Evolutionary conservation across 805 yeast genomes (phyloP), one percentile per base, ranked within the genome.

Genomic region (Jamesozyma spencerorum): DNA sequence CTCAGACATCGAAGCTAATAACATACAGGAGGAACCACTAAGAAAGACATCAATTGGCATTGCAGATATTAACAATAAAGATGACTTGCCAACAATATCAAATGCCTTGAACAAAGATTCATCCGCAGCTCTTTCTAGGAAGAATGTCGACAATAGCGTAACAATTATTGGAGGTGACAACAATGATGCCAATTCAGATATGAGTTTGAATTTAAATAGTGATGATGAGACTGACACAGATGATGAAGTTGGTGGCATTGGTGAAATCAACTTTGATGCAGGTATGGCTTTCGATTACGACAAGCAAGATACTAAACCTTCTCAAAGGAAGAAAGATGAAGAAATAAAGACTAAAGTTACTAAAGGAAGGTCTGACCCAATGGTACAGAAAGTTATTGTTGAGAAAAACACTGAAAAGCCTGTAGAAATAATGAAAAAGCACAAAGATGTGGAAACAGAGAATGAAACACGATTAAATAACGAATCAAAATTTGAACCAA

Each of bases 181-280:
- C 6, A 22, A 34, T n/a, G 29, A 22, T 22, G 28, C 14, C 12
- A 22, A 20, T 34, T 12, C 35, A 18, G 26, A 20, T 18, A 14
- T n/a, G n/a, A 36, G 15, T 11, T 12, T 19, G n/a, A 20, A 30
- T 20, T 22, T 22, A 22, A 31, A 29, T 14, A 40, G 40, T 32
- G 55, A 51, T 36, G 62, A 57, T 31, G 63, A 58, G 41, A 61
- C 64, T 0, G 64, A 60, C 38, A 59, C 64, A 1, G 65, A 62
- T 36, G 60, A 58, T 19, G 61, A 54, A 2, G 46, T 53, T 10
- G 55, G 47, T 10, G 51, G 45, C 7, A 42, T 36, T 31, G 60
- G 58, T 5, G 58, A 47, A 31, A 48, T 56, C 5, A 53, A 54
- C 28, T 56, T 56, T 37, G 55, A 51, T 45, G 37, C 57, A 2